A percentile compares a stretch with the other conserved stretches of the same genome.
Conservation (phyloP, 1,284 basidiomycete genomes). For the Entoloma clypeatum region DNA sequence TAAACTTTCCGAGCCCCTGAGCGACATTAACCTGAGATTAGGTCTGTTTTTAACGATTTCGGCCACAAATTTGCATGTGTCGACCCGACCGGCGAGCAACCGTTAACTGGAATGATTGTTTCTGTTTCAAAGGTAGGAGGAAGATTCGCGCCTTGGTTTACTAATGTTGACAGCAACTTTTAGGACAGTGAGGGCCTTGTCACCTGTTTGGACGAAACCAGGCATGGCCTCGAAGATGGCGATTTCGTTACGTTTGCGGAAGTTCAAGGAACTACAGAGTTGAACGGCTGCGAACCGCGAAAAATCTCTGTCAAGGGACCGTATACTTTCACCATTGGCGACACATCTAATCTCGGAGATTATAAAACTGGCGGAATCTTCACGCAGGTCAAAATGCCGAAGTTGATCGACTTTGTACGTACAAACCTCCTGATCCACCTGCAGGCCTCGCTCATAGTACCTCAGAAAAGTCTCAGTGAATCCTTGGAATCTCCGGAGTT, state of each 20-base stretch:
- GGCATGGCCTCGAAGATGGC: constrained; percentile 97
- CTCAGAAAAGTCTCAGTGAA: constrained; percentile 89
- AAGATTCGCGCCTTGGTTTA: not conserved
- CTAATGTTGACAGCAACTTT: constrained; percentile 1
- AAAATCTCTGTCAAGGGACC: constrained; percentile 95
- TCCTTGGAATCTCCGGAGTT: constrained; percentile 82
- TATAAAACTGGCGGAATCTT: constrained; percentile 95
- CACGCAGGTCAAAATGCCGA: constrained; percentile 99
- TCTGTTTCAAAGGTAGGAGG: constrained; percentile 72
- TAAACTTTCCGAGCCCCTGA: constrained; percentile 14
- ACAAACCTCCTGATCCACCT: constrained; percentile 2
- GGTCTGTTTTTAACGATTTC: constrained; percentile 95
- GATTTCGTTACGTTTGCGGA: constrained; percentile 98
- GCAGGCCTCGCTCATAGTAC: not conserved
- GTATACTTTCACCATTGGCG: constrained; percentile 93
- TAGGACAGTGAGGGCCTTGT: constrained; percentile 90
- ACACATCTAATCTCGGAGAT: constrained; percentile 73
- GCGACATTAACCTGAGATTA: constrained; percentile 31
- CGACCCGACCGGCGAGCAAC: constrained; percentile 94
- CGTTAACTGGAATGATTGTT: constrained; percentile 93
- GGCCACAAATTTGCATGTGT: constrained; percentile 92
- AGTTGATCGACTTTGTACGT: constrained; percentile 88
- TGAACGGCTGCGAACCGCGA: constrained; percentile 89
- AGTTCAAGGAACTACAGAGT: constrained; percentile 90
- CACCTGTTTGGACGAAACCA: constrained; percentile 94